phyloP scores from a whole-genome alignment of 805 yeast genomes.

The Metschnikowia peoriensis region DNA sequence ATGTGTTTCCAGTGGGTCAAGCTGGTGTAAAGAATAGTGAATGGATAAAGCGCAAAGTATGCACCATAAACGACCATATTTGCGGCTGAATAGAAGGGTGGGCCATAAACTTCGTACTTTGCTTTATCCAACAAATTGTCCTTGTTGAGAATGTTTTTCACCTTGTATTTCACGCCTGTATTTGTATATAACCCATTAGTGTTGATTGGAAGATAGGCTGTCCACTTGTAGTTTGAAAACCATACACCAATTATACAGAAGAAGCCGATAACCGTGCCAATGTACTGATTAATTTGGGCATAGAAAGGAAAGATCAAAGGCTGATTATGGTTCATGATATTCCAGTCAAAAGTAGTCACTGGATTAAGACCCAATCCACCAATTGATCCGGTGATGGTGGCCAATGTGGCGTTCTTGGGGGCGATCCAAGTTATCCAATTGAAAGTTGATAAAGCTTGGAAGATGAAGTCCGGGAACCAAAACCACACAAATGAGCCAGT shows the following conservation, averaged over 20 bases:
- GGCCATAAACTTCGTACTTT: slow-evolving; percentile 20
- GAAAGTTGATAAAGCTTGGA: slow-evolving; percentile 56
- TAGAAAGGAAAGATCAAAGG: slow-evolving; percentile 45
- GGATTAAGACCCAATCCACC: slow-evolving; percentile 66
- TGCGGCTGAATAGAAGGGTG: slow-evolving; percentile 25
- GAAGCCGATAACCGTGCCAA: slow-evolving; percentile 25
- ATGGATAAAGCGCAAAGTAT: slow-evolving; percentile 25
- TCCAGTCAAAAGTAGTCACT: slow-evolving; percentile 81
- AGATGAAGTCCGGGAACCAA: slow-evolving; percentile 37
- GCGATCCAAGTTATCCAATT: slow-evolving; percentile 68
- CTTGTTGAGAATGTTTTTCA: slow-evolving; percentile 14
- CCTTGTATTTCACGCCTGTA: slow-evolving; percentile 25
- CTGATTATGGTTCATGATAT: slow-evolving; percentile 52
- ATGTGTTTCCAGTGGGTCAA: slow-evolving; percentile 16
- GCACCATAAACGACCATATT: slow-evolving; percentile 24
- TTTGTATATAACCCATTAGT: slow-evolving; percentile 24
- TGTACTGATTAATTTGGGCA: slow-evolving; percentile 22
- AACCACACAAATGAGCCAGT: slow-evolving; percentile 2
- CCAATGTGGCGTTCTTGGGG: slow-evolving; percentile 52
- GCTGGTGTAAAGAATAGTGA: slow-evolving; percentile 22
- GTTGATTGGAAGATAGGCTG: slow-evolving; percentile 29
- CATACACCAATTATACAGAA: slow-evolving; percentile 26
- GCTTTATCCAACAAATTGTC: slow-evolving; percentile 16
- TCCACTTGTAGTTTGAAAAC: slow-evolving; percentile 29
- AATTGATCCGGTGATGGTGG: slow-evolving; percentile 60